Conservation (phyloP, 208 protist genomes). For the Tritrichomonas foetus region DNA sequence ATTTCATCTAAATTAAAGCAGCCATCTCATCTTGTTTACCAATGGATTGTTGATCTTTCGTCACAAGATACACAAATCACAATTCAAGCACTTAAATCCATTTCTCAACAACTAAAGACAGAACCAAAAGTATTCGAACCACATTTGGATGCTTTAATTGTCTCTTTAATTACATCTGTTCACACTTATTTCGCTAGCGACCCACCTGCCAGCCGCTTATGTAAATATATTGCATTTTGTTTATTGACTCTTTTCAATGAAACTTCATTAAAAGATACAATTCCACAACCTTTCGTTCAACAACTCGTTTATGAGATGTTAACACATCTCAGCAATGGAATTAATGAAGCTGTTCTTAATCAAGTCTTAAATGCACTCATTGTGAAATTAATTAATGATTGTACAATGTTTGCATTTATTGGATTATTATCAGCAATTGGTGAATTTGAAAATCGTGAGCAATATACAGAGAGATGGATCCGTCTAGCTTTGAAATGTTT, state of each 20-base stretch:
- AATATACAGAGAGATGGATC: constrained; percentile 19
- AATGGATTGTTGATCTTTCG: not conserved
- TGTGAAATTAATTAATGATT: not conserved
- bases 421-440: not conserved
- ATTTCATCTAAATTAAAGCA: not conserved
- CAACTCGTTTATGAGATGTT: constrained; percentile 15
- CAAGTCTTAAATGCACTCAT: constrained; percentile 28
- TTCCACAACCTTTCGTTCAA: not conserved
- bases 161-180: not conserved
- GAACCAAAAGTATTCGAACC: not conserved
- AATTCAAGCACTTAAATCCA: constrained; percentile 11
- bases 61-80: not conserved
- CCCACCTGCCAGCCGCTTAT: not conserved
- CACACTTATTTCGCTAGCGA: not conserved
- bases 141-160: not conserved
- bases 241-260: not conserved
- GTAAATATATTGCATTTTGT: constrained; percentile 35
- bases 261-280: not conserved
- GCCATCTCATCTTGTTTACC: not conserved
- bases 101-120: not conserved
- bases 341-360: not conserved
- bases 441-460: not conserved
- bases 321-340: constrained; percentile 23
- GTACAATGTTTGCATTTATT: not conserved
- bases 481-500: not conserved